Conservation (phyloP, 805 yeast species). For the Saccharomyces mikatae region DNA sequence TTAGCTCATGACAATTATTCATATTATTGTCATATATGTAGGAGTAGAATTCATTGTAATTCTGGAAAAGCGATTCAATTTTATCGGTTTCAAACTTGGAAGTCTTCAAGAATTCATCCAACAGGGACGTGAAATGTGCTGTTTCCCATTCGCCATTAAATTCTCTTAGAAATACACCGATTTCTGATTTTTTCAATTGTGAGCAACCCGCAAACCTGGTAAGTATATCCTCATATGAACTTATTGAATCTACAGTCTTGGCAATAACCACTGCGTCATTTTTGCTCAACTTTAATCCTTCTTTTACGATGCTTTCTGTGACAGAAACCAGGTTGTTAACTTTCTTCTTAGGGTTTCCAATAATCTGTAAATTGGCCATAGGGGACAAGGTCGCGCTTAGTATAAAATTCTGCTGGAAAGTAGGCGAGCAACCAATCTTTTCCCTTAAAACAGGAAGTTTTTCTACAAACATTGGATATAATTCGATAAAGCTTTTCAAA, state of each 20-base stretch:
- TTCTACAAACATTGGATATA: constrained; percentile 1
- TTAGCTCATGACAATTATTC: constrained; percentile 34
- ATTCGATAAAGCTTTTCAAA: constrained; percentile 5
- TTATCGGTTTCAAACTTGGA: constrained; percentile 5
- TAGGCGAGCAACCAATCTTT: not conserved
- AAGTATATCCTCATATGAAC: constrained; percentile 25
- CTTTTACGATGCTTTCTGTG: constrained; percentile 47
- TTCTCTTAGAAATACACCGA: constrained; percentile 52
- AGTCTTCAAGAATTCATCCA: constrained; percentile 10
- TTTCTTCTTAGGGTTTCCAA: constrained; percentile 23
- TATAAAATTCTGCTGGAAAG: constrained; percentile 16
- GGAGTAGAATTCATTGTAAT: constrained; percentile 31
- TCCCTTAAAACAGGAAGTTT: constrained; percentile 6
- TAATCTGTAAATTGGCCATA: constrained; percentile 13
- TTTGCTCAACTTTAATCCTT: constrained; percentile 61
- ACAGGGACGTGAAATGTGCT: constrained; percentile 32
- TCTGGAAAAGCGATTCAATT: constrained; percentile 9
- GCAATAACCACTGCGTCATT: constrained; percentile 46
- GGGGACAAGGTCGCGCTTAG: constrained; percentile 19
- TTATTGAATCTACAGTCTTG: constrained; percentile 33
- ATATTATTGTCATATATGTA: constrained; percentile 18
- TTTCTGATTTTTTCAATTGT: constrained; percentile 39
- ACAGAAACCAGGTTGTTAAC: constrained; percentile 18
- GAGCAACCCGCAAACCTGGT: constrained; percentile 9
- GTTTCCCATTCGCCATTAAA: constrained; percentile 47